Evolutionary conservation across 129 eudicot genomes (phyloP).

Genomic region (Helianthus annuus): HanXRQr2.0-SUNRISE NC_035442.2:154796665-154797164

Average conservation of each 20-base stretch:
- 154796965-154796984: conserved; percentile 88
- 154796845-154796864: conserved; percentile 91
- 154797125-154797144: conserved; percentile 78
- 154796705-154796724: conserved; percentile 73
- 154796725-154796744: conserved; percentile 62
- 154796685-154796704: conserved; percentile 66
- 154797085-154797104: conserved; percentile 65
- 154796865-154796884: conserved; percentile 55
- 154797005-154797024: conserved; percentile 46
- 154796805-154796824: conserved; percentile 79
- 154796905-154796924: conserved; percentile 66
- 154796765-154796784: conserved; percentile 67
- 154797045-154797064: conserved; percentile 50
- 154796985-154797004: conserved; percentile 86
- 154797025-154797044: conserved; percentile 43
- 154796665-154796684: conserved; percentile 62
- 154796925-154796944: conserved; percentile 79
- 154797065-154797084: conserved; percentile 58
- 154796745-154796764: conserved; percentile 65
- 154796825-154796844: conserved; percentile 91
- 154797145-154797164: conserved; percentile 80
- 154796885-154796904: conserved; percentile 51
- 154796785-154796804: conserved; percentile 68
- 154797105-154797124: conserved; percentile 74
- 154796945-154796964: conserved; percentile 86